Percentiles rank a stretch among this genome's conserved stretches.
These are phyloP conservation scores for Ceratobasidium sp. DNA, from an alignment of 1,284 basidiomycete species.

Conservation along the genomic window DNA sequence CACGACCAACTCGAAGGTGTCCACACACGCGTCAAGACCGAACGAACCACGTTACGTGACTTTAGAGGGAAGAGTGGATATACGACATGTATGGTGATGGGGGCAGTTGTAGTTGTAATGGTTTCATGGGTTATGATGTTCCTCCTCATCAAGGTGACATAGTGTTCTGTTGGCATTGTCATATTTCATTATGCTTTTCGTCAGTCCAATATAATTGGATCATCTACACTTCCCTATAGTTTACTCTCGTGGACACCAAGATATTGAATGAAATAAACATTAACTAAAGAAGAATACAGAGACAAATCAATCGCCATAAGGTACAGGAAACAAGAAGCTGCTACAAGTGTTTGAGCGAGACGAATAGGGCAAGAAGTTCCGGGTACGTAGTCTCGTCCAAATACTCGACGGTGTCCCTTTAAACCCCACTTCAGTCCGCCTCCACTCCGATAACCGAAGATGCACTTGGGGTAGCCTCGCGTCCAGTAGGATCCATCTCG, in stretches of 20 bases:
- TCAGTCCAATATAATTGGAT: not conserved
- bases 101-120: slow-evolving; percentile 65
- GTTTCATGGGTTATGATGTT: slow-evolving; percentile 74
- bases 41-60: slow-evolving; percentile 67
- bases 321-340: slow-evolving; percentile 6
- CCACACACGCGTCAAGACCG: slow-evolving; percentile 69
- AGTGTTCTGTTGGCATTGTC: not conserved
- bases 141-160: slow-evolving; percentile 70
- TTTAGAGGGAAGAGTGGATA: slow-evolving; percentile 68
- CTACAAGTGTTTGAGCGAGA: not conserved
- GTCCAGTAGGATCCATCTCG: slow-evolving; percentile 30
- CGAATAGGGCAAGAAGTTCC: not conserved
- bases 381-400: not conserved
- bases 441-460: slow-evolving; percentile 35
- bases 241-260: not conserved
- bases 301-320: not conserved
- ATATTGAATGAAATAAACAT: slow-evolving; percentile 19
- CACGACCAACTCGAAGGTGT: slow-evolving; percentile 74
- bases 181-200: not conserved
- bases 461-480: slow-evolving; percentile 36
- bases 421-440: slow-evolving; percentile 15
- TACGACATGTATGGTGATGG: slow-evolving; percentile 73
- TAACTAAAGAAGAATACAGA: slow-evolving; percentile 6
- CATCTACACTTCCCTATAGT: too few species aligned
- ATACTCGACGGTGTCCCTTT: not conserved